These are phyloP conservation scores for Amanita inopinata DNA, from an alignment of 768 basidiomycete species.

Conservation along the genomic window DNA sequence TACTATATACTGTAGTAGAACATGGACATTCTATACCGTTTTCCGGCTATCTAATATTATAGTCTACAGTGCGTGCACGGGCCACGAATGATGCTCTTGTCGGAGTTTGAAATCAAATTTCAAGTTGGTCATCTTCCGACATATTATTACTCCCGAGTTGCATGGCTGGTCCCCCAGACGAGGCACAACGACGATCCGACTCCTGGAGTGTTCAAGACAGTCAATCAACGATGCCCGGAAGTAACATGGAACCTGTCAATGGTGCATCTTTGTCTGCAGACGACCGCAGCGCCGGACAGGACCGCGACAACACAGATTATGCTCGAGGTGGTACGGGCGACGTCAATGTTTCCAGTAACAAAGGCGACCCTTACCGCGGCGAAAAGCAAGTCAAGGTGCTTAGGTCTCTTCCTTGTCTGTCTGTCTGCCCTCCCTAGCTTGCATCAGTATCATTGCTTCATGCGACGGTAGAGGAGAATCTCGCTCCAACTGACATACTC, in stretches of 20 bases:
- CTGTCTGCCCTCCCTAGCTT: slow-evolving; percentile 10
- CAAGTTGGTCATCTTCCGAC: slow-evolving; percentile 12
- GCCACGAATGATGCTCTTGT: slow-evolving; percentile 9
- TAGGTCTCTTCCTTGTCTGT: slow-evolving; percentile 47
- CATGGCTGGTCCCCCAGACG: slow-evolving; percentile 22
- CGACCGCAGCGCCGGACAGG: slow-evolving; percentile 34
- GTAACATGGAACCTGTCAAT: slow-evolving; percentile 33
- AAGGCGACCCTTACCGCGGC: slow-evolving; percentile 39
- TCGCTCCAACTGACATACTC: slow-evolving; percentile 26
- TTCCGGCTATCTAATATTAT: not conserved
- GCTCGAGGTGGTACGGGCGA: slow-evolving; percentile 40
- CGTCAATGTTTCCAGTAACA: slow-evolving; percentile 28
- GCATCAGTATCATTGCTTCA: slow-evolving; percentile 8
- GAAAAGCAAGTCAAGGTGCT: slow-evolving; percentile 86
- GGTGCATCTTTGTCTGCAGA: slow-evolving; percentile 39
- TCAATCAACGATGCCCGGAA: slow-evolving; percentile 31
- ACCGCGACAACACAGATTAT: slow-evolving; percentile 42
- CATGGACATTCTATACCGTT: not conserved
- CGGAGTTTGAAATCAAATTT: slow-evolving; percentile 14
- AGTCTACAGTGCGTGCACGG: slow-evolving; percentile 4
- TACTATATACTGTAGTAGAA: too few relatives aligned
- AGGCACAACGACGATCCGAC: slow-evolving; percentile 19
- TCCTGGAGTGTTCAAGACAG: slow-evolving; percentile 46
- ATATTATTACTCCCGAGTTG: slow-evolving; percentile 10
- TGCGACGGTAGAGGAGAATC: slow-evolving; percentile 9